These are phyloP conservation scores for Myxozyma lipomycoides DNA, from an alignment of 805 yeast genomes.

Conservation along the genomic window DNA sequence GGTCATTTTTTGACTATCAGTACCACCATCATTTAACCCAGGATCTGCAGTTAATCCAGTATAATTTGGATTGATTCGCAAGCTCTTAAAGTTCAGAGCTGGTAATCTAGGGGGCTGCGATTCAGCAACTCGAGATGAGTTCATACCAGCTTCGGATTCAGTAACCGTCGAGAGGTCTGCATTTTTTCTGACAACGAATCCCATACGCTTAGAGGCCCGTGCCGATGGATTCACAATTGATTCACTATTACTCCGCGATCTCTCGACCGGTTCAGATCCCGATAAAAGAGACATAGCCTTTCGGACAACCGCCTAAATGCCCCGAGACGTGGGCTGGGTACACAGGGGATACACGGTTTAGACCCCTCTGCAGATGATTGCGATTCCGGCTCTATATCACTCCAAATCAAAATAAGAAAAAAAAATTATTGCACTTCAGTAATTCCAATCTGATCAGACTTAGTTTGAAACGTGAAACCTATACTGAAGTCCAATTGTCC, in stretches of 20 bases:
- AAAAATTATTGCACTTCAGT: no score
- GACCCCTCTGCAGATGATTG: no score
- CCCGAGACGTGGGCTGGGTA: no score
- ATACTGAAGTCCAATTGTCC: no score
- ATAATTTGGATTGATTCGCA: neutral
- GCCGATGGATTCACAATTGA: constrained; percentile 14
- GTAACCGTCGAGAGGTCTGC: constrained; percentile 25
- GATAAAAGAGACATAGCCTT: constrained; percentile 7
- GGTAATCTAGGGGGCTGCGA: constrained; percentile 4
- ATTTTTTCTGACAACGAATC: constrained; percentile 26
- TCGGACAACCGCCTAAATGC: no score
- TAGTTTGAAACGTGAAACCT: no score
- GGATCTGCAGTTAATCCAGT: no score
- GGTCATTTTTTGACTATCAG: neutral
- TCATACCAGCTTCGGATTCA: constrained; percentile 1
- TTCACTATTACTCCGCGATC: constrained; percentile 32
- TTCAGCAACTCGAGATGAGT: neutral
- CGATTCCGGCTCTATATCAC: no score
- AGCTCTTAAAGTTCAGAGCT: neutral
- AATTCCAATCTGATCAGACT: no score
- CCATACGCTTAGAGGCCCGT: constrained; percentile 30
- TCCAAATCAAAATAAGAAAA: no score
- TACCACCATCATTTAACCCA: neutral
- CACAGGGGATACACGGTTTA: no score
- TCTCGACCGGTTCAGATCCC: constrained; percentile 24